Conservation (phyloP, 192 early-diverging fungal species). For the Gonapodya sp. region DNA sequence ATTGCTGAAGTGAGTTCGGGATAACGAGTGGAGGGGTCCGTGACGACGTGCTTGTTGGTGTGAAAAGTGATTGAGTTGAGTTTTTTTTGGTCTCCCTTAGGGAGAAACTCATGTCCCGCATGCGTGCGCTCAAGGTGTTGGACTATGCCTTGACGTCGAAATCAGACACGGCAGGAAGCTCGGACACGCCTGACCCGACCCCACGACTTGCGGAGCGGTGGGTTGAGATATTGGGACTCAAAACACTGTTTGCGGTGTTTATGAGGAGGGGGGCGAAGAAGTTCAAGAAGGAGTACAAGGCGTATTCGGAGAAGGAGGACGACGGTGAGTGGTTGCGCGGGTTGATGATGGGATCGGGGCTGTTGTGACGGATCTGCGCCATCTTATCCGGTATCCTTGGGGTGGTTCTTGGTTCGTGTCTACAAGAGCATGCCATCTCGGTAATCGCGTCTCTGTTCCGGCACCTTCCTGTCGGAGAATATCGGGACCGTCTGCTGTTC, state of each 20-base stretch:
- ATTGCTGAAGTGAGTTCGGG: constrained; percentile 57
- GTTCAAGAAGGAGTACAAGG: constrained; percentile 69
- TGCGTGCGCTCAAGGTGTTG: constrained; percentile 78
- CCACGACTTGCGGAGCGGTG: constrained; percentile 54
- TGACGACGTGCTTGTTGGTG: not conserved
- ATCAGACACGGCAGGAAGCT: constrained; percentile 4
- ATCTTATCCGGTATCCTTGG: not conserved
- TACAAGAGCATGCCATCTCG: constrained; percentile 76
- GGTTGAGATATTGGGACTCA: constrained; percentile 72
- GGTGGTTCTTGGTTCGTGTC: not conserved
- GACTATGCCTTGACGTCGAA: constrained; percentile 55
- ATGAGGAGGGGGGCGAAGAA: constrained; percentile 71
- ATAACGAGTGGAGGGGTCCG: not conserved
- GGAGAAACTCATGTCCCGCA: constrained; percentile 67
- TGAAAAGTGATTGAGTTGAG: not conserved
- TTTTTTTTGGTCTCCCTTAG: constrained; percentile 26
- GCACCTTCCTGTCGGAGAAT: constrained; percentile 45
- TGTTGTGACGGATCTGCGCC: not conserved
- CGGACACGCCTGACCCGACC: constrained; percentile 21
- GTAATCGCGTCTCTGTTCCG: constrained; percentile 74
- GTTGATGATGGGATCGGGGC: not conserved
- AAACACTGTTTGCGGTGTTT: constrained; percentile 76
- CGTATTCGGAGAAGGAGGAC: constrained; percentile 67
- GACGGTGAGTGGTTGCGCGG: constrained; percentile 34
- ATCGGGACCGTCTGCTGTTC: constrained; percentile 58